A percentile compares a stretch with the other conserved stretches of the same genome.
Evolutionary conservation across 2,329 filamentous ascomycete genomes (phyloP).

Genomic region (Zymoseptoria pseudotritici): DNA sequence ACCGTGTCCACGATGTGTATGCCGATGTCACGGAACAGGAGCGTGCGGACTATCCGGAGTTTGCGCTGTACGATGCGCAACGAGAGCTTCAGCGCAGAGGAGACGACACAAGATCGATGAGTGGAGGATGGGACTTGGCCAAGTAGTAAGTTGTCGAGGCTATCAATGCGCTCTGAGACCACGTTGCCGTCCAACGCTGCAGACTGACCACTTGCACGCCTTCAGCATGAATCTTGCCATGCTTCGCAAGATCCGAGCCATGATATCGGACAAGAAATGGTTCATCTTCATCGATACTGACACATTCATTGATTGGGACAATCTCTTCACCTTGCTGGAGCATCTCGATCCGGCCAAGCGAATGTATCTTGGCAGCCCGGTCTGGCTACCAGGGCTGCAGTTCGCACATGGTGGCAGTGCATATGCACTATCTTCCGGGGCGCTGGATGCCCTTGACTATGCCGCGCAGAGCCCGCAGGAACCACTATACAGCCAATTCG

Average conservation of each 20-base stretch:
- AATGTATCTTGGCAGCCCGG: constrained; percentile 43
- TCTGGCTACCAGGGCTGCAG: constrained; percentile 29
- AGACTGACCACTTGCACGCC: background rate
- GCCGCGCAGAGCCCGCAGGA: constrained; percentile 27
- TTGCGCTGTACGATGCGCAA: background rate
- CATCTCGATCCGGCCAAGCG: constrained; percentile 36
- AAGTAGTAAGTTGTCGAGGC: constrained; percentile 42
- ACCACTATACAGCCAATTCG: constrained; percentile 24
- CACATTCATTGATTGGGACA: constrained; percentile 38
- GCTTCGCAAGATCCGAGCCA: constrained; percentile 40
- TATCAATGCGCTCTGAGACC: background rate
- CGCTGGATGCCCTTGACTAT: constrained; percentile 32
- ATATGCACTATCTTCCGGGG: constrained; percentile 38
- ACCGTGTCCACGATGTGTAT: constrained; percentile 23
- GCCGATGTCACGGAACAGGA: constrained; percentile 15
- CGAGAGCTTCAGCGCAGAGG: background rate
- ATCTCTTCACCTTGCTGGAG: constrained; percentile 38
- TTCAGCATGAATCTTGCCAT: constrained; percentile 33
- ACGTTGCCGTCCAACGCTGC: too few relatives aligned
- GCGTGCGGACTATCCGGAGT: background rate
- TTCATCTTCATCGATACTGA: constrained; percentile 48
- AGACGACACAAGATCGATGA: background rate
- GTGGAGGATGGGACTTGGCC: constrained; percentile 42
- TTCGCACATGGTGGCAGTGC: constrained; percentile 44
- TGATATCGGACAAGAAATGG: constrained; percentile 40